Evolutionary conservation across 768 basidiomycete genomes (phyloP), one percentile per base, ranked within the genome.

Genomic region (Omphalotus guepiniiformis): DNA sequence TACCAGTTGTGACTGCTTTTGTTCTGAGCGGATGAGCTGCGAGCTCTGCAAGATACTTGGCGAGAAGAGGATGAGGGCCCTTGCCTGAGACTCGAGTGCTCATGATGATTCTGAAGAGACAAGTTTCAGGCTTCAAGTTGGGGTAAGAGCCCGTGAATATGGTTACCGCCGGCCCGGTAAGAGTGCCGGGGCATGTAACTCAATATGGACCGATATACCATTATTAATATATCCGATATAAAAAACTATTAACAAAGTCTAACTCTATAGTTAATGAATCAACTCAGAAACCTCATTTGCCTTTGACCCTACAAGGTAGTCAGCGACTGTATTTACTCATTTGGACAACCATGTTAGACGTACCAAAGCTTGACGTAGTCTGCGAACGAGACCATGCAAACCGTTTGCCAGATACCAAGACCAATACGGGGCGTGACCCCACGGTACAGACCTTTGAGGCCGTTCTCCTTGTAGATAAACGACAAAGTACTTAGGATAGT

Each of bases 361-460:
- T 53, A 86, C 87, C 90, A 93, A 48, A 71, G 75, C 65, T 93
- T 95, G 54, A 97, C 93, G 61, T 93, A 93, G 69, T 97, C 94
- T 16, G 94, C 93, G 54, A 97, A 86, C 18, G 91, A 93, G 56
- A 98, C 95, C 95, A 99, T 99, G 76, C 96, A 99, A 56, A 97
- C 76, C 6, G 93, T 96, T 69, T 96, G 93, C 93, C 93, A 96
- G 63, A 95, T 79, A 51, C 95, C 93, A 51, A 99, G 82, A 53
- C 82, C 96, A 59, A 99, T 91, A 50, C 96, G 90, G 50, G 96
- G 96, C 0, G 93, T 91, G 18, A 99, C 95, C 58, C 96, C 96
- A 40, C 96, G 85, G 75, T 99, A 99, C 26, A 99, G 75, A 26
- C 95, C 96, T 68, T 88, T 93, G 60, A 99, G 74, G 45, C 96